Evolutionary conservation across 768 basidiomycete species (phyloP).

Genomic region (Lanmaoa pseudosensibilis): DNA sequence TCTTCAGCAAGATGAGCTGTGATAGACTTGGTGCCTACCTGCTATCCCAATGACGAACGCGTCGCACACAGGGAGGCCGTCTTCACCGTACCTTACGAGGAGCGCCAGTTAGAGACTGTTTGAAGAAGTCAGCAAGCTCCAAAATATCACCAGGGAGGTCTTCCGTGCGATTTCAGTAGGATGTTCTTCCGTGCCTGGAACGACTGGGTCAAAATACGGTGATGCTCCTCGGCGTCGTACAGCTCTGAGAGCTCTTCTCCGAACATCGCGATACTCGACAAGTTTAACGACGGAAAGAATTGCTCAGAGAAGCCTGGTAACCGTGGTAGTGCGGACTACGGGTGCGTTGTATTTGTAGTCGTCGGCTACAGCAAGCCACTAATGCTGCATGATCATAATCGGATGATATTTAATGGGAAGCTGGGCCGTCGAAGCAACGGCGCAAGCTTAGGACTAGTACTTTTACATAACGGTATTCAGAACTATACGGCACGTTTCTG

Average conservation of each 20-base stretch:
- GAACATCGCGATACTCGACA: slow-evolving; percentile 17
- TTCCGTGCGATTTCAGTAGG: slow-evolving; percentile 78
- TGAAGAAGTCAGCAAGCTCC: slow-evolving; percentile 3
- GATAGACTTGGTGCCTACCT: slow-evolving; percentile 45
- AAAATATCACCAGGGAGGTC: slow-evolving; percentile 71
- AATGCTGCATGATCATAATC: slow-evolving; percentile 1
- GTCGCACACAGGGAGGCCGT: slow-evolving; percentile 65
- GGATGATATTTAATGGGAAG: neutral
- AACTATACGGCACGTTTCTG: neutral
- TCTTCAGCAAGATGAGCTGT: neutral
- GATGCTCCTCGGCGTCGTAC: slow-evolving; percentile 23
- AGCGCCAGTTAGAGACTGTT: slow-evolving; percentile 12
- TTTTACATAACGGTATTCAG: neutral
- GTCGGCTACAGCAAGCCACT: slow-evolving; percentile 27
- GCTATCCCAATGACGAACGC: slow-evolving; percentile 86
- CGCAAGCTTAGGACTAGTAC: neutral
- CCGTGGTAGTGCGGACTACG: neutral
- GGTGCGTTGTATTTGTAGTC: slow-evolving; percentile 30
- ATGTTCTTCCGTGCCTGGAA: slow-evolving; percentile 61
- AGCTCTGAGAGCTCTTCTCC: slow-evolving; percentile 29
- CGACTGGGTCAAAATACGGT: slow-evolving; percentile 15
- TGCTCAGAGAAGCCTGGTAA: neutral
- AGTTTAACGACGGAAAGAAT: slow-evolving; percentile 1
- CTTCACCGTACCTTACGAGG: slow-evolving; percentile 67
- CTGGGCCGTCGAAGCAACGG: neutral